phyloP scores from a whole-genome alignment of 129 eudicot genomes.

The Dittrichia graveolens region DNA sequence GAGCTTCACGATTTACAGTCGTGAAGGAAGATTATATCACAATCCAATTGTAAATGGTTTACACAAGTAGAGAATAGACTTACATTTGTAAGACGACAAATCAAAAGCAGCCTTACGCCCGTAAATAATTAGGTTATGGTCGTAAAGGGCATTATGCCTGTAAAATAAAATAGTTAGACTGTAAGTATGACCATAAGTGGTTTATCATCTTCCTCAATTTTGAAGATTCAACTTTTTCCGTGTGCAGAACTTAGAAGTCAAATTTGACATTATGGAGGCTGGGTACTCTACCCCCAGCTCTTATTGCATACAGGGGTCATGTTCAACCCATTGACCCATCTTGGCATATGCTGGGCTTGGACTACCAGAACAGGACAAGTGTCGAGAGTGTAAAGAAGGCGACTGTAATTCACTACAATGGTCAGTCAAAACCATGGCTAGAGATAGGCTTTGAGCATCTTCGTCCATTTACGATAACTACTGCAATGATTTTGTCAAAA shows the following conservation, averaged over 20 bases:
- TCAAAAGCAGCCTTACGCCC: no score
- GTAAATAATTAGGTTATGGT: no score
- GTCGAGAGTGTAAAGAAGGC: conserved; percentile 74
- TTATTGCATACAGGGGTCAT: conserved; percentile 84
- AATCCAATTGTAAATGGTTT: no score
- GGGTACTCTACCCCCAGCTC: conserved; percentile 95
- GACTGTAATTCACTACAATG: conserved; percentile 98
- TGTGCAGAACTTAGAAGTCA: conserved; percentile 84
- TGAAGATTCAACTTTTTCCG: conserved; percentile 22
- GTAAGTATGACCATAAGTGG: no score
- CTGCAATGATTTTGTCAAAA: conserved; percentile 78
- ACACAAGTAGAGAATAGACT: no score
- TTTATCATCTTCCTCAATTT: neutral
- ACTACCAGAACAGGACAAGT: conserved; percentile 77
- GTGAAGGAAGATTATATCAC: no score
- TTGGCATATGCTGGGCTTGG: conserved; percentile 98
- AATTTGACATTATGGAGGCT: conserved; percentile 91
- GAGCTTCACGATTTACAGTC: no score
- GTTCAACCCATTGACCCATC: conserved; percentile 84
- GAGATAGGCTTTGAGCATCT: conserved; percentile 96
- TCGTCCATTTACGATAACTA: conserved; percentile 85
- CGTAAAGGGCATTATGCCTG: no score
- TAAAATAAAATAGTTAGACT: no score
- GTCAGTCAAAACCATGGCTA: conserved; percentile 97
- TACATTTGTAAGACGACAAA: no score